Conservation (phyloP, 208 protist species). For the Leishmania martiniquensis region DNA sequence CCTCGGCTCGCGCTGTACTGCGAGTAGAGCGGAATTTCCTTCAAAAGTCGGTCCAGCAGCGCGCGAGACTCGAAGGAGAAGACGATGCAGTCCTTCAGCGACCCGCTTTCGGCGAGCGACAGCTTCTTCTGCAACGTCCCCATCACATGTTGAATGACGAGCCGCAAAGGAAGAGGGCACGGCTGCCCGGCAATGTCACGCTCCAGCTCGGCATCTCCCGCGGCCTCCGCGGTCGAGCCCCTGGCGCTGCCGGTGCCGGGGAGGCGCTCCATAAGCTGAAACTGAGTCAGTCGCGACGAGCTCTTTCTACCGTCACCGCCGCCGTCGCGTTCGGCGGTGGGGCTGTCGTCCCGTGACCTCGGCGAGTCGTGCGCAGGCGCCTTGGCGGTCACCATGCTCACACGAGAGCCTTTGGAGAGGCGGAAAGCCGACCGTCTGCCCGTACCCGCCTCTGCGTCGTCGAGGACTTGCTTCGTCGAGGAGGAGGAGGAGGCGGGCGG, state of each 20-base stretch:
- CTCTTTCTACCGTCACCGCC: constrained; percentile 1
- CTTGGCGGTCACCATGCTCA: neutral
- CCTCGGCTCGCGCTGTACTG: constrained; percentile 29
- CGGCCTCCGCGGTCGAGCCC: neutral
- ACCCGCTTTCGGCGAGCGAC: constrained; percentile 66
- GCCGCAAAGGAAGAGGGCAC: constrained; percentile 79
- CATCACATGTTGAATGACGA: constrained; percentile 75
- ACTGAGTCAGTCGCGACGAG: constrained; percentile 28
- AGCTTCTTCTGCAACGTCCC: constrained; percentile 69
- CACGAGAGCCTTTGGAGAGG: neutral
- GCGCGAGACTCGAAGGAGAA: constrained; percentile 84
- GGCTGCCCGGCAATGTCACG: constrained; percentile 68
- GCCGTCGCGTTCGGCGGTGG: neutral
- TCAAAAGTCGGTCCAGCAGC: constrained; percentile 81
- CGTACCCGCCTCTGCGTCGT: neutral
- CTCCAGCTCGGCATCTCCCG: constrained; percentile 48
- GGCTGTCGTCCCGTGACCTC: neutral
- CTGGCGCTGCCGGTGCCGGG: neutral
- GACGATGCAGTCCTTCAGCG: constrained; percentile 73
- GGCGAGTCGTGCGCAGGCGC: constrained; percentile 2
- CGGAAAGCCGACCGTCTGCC: neutral
- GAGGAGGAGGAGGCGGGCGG: neutral
- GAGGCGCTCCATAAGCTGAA: constrained; percentile 8
- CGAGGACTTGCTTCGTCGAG: neutral
- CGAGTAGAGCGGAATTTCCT: constrained; percentile 81